Base-by-base conservation (phyloP, 106 monocot species). In the Phalaenopsis equestris region DNA sequence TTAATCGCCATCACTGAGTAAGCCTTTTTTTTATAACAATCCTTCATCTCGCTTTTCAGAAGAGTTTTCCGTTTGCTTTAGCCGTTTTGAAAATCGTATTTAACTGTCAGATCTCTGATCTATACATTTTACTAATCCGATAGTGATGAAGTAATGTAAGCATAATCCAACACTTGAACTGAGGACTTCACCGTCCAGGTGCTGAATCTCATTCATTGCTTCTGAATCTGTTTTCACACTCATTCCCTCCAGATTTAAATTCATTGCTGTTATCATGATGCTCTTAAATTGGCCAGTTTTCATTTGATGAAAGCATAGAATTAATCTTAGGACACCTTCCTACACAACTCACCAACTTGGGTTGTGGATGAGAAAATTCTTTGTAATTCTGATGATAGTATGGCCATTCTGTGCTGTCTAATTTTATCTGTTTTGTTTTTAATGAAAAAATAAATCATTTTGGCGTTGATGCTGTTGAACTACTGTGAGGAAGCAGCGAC, bases 251-350 rank as follows among this genome's bases (percentile, higher is more conserved):
- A 30, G 15, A 18, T 4, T 19, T 19, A 17, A 57, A 3, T 17
- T 57, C 17, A 16, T 57, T 4, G 19, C 4, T 56, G 21, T 3
- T 3, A 45, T 45, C 43, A 45, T 45, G 43, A 45, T 45, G 43
- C 6, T 45, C 3, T 45, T 45, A 45, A 3, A 45, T 45, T 17
- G 37, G 8, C 37, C 64, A 57, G 41, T 55, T 42, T 37, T 80
- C 80, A 86, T 11, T 21, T 86, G 86, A 83, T 80, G 83, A 86
- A 75, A 83, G 8, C 15, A 36, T 47, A 72, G 67, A 84, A 52
- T 83, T 65, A 65, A 76, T 86, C 86, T 86, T 86, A 86, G 86
- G 83, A 86, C 86, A 86, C 86, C 86, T 86, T 86, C 86, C 80
- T 80, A 83, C 83, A 83, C 86, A 48, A 77, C 52, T 11, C 68